phyloP scores from a whole-genome alignment of 371 early-diverging fungal genomes.

The Circinella umbellata region DNA sequence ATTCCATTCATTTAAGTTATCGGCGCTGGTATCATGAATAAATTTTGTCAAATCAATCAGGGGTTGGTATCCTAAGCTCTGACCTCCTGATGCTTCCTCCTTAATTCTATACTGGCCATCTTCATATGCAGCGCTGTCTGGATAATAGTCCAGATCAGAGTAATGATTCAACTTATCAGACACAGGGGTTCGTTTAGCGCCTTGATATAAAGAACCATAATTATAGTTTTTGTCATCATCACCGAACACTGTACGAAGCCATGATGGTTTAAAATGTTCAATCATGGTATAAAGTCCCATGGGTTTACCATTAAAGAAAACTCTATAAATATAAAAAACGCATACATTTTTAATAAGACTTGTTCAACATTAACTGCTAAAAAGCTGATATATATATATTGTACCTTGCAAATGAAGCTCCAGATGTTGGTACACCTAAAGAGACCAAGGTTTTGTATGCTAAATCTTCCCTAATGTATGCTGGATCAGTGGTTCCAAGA shows the following conservation, averaged over 20 bases:
- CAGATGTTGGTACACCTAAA: conserved; percentile 19
- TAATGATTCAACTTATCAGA: background rate
- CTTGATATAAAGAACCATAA: conserved; percentile 26
- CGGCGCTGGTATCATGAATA: conserved; percentile 21
- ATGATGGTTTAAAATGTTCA: conserved; percentile 23
- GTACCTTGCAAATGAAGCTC: conserved; percentile 26
- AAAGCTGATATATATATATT: too few relatives aligned
- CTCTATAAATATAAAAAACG: conserved; percentile 11
- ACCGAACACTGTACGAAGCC: conserved; percentile 24
- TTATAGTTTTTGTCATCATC: conserved; percentile 10
- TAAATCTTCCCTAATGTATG: conserved; percentile 27
- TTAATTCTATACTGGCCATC: conserved; percentile 17
- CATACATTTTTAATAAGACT: background rate
- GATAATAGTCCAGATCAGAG: conserved; percentile 27
- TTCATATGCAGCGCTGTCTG: conserved; percentile 10
- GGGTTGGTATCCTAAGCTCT: background rate
- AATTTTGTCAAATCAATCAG: conserved; percentile 25
- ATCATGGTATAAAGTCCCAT: conserved; percentile 25
- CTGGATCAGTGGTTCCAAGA: conserved; percentile 22
- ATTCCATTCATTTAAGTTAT: conserved; percentile 17
- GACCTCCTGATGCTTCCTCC: conserved; percentile 3
- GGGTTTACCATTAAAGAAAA: conserved; percentile 24
- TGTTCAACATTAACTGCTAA: background rate
- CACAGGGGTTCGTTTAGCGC: conserved; percentile 6
- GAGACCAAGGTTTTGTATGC: conserved; percentile 19